Base-by-base conservation (phyloP, 176 grass and related monocot species). In the Oryza meyeriana region DNA sequence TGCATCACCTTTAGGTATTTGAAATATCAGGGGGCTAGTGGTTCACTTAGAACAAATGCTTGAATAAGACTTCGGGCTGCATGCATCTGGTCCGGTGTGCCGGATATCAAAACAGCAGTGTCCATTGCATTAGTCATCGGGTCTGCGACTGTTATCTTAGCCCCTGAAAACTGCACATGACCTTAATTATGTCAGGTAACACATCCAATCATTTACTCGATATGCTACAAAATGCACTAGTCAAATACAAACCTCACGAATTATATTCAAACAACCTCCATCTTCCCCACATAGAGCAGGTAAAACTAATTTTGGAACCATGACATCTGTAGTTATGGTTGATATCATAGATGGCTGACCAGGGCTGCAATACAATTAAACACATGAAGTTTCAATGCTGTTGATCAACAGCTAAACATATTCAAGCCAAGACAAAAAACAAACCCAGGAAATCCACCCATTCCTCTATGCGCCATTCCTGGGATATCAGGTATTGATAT, bases 21-120 rank as follows among this genome's bases (percentile, higher is more conserved):
- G 25, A 30, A 78, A 48, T 40, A 85, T 89, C 81, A 91, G 42
- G 66, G 40, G 12, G 30, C 59, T 85, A 85, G 83, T 69, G 89
- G 84, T 92, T 95, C 96, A 80, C 96, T 93, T 40, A 92, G 75
- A 77, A 99, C 82, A 85, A 94, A 99, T 78, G 96, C 93, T 90
- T 99, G 84, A 76, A 99, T 80, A 88, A 95, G 96, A 83, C 93
- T 99, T 79, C 81, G 88, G 30, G 96, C 96, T 79, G 91, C 91
- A 82, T 95, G 89, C 81, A 94, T 93, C 64, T 95, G 91, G 61
- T 99, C 96, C 39, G 89, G 96, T 40, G 86, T 79, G 55, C 96
- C 93, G 64, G 89, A 91, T 90, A 95, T 84, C 28, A 88, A 74
- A 79, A 99, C 81, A 68, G 83, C 9, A 22, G 85, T 92, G 85